Evolutionary conservation across 345 rosid species (phyloP), one percentile per base, ranked within the genome.

Genomic region (Salix exigua): DNA sequence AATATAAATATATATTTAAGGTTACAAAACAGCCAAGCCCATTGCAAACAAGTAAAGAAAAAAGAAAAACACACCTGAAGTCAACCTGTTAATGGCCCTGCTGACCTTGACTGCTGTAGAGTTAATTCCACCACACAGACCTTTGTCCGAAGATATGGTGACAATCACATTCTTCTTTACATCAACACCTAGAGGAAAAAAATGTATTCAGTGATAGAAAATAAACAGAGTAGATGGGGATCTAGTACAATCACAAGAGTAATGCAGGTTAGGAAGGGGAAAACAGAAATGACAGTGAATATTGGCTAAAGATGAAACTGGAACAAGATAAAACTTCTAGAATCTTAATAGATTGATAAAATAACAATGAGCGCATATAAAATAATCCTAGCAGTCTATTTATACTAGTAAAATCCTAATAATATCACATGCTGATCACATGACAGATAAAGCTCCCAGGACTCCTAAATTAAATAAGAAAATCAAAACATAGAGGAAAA

Each of bases 71-170:
- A 58, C 87, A 96, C 99, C 99, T 73, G 97, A 78, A 74, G 70
- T 85, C 84, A 96, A 21, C 82, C 87, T 91, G 87, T 84, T 66
- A 44, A 96, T 42, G 75, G 87, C 94, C 86, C 79, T 93, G 97
- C 98, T 89, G 73, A 81, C 82, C 86, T 88, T 96, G 70, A 96
- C 99, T 37, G 91, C 80, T 30, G 96, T 96, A 65, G 98, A 91
- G 92, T 96, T 94, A 73, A 96, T 96, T 72, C 98, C 98, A 85
- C 99, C 99, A 81, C 99, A 94, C 2, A 96, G 95, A 86, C 99
- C 99, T 87, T 96, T 96, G 88, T 96, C 99, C 1, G 98, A 89
- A 60, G 99, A 92, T 63, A 94, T 78, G 38, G 98, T 94, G 44
- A 96, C 90, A 74, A 96, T 81, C n/a, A 96, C 94, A 77, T 88